Base-by-base conservation (phyloP, 1,284 basidiomycete species). In the Ustilago curta region DNA sequence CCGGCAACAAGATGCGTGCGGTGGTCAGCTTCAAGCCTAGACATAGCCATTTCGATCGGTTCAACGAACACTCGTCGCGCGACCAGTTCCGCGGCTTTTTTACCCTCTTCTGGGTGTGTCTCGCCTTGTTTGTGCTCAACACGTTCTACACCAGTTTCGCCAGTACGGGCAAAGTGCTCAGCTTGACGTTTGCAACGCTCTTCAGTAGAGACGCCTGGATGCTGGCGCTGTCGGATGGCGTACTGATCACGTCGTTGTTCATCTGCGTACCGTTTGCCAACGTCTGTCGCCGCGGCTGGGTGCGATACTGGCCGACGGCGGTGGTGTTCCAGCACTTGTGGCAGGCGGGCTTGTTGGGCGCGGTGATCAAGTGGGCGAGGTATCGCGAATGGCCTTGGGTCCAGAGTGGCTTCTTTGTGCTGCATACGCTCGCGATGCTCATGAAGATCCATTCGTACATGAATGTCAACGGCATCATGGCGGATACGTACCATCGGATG, bases 361-460 rank as follows among this genome's bases (percentile, higher is more conserved):
- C 40, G 4, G 83, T 84, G n/a, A 79, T 83, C 70, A 70, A 77
- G 37, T 84, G 82, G 82, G 70, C 74, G 4, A 62, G 71, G 29
- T 75, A 77, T 25, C 50, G 82, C 44, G 89, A 94, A 77, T 98
- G 95, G 95, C 94, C 94, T 40, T 97, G 96, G 95, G 95, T 98
- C 1, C 96, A 99, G 85, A 94, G 94, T 0, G 95, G 95, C 8
- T 98, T 95, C 86, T 88, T 98, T 56, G 95, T 94, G 0, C 86
- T 98, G n/a, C 96, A 95, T 85, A 90, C 91, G 14, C 87, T 97
- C 8, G 89, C 91, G 61, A 92, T 96, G 91, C 90, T 96, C 78
- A 97, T 97, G 94, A 97, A 97, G 85, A 87, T 97, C 88, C 95
- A 98, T 86, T 97, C 94, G 18, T 99, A 98, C 86, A 90, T 94